Evolutionary conservation across 2,329 filamentous ascomycete species (phyloP).

Genomic region (Verticillium dahliae): DNA sequence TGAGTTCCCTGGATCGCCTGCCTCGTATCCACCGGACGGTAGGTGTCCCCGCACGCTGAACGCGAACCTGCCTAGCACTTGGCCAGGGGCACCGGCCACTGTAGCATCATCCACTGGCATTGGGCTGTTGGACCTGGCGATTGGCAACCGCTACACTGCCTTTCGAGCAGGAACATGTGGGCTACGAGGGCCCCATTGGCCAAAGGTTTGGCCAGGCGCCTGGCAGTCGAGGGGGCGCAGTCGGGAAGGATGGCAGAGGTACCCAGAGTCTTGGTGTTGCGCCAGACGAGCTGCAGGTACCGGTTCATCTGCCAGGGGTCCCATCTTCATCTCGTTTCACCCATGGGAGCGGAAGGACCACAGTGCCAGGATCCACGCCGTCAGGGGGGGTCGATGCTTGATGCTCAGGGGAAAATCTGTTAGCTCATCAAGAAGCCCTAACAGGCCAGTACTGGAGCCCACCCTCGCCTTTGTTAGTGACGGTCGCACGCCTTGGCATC

Average conservation of each 20-base stretch:
- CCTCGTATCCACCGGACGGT: background rate
- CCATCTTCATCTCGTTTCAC: constrained; percentile 3
- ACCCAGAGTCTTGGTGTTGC: background rate
- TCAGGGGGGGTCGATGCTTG: background rate
- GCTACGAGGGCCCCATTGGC: background rate
- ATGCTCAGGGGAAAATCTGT: background rate
- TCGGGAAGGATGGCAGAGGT: background rate
- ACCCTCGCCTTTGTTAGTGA: background rate
- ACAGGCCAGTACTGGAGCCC: background rate
- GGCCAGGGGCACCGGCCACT: background rate
- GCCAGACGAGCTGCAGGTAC: background rate
- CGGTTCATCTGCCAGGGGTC: background rate
- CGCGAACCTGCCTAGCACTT: background rate
- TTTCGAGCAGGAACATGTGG: background rate
- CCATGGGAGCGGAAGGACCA: background rate
- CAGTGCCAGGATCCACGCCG: background rate
- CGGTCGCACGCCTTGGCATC: background rate
- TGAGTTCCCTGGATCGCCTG: background rate
- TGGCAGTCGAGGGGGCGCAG: background rate
- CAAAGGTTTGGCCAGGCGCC: background rate
- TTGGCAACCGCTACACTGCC: background rate
- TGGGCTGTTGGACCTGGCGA: background rate
- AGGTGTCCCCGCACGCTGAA: background rate
- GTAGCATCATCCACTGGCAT: background rate
- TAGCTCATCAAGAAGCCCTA: background rate